Evolutionary conservation across 2,329 filamentous ascomycete species (phyloP).

Genomic region (Stachybotrys elegans): DNA sequence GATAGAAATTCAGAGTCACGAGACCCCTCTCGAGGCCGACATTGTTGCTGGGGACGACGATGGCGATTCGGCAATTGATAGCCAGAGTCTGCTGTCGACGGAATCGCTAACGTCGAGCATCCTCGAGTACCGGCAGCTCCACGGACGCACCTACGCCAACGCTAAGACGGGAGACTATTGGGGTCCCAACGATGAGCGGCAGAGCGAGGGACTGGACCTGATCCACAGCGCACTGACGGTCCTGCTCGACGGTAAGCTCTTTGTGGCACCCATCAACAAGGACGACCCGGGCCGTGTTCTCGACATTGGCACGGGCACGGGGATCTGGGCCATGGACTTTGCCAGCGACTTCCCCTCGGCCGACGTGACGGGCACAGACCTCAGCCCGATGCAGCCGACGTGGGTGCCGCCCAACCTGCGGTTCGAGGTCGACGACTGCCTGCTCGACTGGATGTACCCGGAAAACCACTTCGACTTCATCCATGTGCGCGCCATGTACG

Average conservation of each 20-base stretch:
- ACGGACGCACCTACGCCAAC: background rate
- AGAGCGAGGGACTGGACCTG: conserved; percentile 19
- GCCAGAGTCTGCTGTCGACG: no score
- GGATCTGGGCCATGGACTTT: conserved; percentile 24
- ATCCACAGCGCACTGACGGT: conserved; percentile 20
- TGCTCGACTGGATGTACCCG: no score
- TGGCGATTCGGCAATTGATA: no score
- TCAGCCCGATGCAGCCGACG: conserved; percentile 29
- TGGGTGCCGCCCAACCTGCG: conserved; percentile 34
- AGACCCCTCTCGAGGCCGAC: no score
- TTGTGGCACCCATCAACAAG: conserved; percentile 22
- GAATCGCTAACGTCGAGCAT: background rate
- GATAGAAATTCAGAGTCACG: no score
- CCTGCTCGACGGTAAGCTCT: conserved; percentile 11
- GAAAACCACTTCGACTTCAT: conserved; percentile 50
- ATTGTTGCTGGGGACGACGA: no score
- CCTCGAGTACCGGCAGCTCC: background rate
- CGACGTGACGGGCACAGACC: conserved; percentile 27
- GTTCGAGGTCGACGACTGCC: conserved; percentile 37
- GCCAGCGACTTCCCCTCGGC: conserved; percentile 22
- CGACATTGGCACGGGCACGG: conserved; percentile 22
- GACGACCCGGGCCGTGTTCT: conserved; percentile 16
- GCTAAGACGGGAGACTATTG: conserved; percentile 3
- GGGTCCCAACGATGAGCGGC: conserved; percentile 21
- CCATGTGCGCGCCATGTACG: conserved; percentile 51